Percentiles rank a stretch among this genome's conserved stretches.
These are phyloP conservation scores for Hanseniaspora meyeri DNA, from an alignment of 805 yeast species.

Conservation along the genomic window DNA sequence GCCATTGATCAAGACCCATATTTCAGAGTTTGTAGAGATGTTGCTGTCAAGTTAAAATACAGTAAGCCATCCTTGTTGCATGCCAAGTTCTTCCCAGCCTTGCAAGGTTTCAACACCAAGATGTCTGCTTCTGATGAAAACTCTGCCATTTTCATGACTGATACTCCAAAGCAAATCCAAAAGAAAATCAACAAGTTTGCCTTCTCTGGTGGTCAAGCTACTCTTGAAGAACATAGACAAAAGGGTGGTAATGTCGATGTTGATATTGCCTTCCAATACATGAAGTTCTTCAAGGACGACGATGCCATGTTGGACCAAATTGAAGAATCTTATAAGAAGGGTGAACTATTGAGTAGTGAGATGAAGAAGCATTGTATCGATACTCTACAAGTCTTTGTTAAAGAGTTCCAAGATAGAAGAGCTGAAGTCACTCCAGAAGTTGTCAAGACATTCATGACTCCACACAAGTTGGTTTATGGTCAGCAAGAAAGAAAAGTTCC, in stretches of 20 bases:
- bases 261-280: slow-evolving; percentile 88
- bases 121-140: slow-evolving; percentile 92
- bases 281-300: slow-evolving; percentile 80
- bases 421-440: slow-evolving; percentile 47
- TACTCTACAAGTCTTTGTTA: slow-evolving; percentile 65
- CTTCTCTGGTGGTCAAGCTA: slow-evolving; percentile 82
- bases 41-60: slow-evolving; percentile 82
- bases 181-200: slow-evolving; percentile 94
- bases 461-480: slow-evolving; percentile 71
- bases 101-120: slow-evolving; percentile 91
- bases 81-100: slow-evolving; percentile 93
- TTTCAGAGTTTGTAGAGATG: slow-evolving; percentile 94
- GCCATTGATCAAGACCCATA: slow-evolving; percentile 99
- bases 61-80: slow-evolving; percentile 86
- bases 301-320: slow-evolving; percentile 60
- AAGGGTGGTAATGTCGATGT: slow-evolving; percentile 90
- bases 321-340: slow-evolving; percentile 56
- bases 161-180: slow-evolving; percentile 79
- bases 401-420: slow-evolving; percentile 71
- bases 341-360: slow-evolving; percentile 83
- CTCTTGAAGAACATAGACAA: slow-evolving; percentile 80
- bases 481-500: slow-evolving; percentile 61
- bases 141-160: slow-evolving; percentile 89
- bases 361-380: slow-evolving; percentile 79
- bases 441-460: slow-evolving; percentile 63